These are phyloP conservation scores for Zalaria sp. DNA, from an alignment of 2,329 filamentous ascomycete genomes.

Conservation along the genomic window DNA sequence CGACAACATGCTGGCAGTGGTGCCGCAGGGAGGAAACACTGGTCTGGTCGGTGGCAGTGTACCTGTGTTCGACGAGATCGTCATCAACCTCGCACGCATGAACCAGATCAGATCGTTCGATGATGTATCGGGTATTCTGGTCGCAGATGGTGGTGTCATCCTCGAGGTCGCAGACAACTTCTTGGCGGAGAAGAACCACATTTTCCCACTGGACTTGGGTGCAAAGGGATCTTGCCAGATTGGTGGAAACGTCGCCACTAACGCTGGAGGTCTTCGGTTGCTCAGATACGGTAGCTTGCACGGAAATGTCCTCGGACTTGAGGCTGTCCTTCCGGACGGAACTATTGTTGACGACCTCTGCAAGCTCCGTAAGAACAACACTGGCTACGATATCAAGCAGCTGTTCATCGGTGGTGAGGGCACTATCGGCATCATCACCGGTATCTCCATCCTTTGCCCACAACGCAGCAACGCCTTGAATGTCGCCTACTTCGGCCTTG, in stretches of 20 bases:
- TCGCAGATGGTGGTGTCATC: constrained; percentile 82
- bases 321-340: constrained; percentile 86
- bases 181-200: constrained; percentile 66
- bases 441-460: constrained; percentile 76
- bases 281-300: constrained; percentile 90
- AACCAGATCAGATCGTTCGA: constrained; percentile 86
- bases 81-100: constrained; percentile 82
- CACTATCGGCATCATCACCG: constrained; percentile 88
- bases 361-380: constrained; percentile 93
- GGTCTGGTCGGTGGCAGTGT: constrained; percentile 91
- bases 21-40: constrained; percentile 94
- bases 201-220: constrained; percentile 94
- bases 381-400: constrained; percentile 93
- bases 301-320: constrained; percentile 80
- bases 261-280: constrained; percentile 80
- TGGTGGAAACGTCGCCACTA: constrained; percentile 90
- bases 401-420: constrained; percentile 93
- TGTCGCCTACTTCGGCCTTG: constrained; percentile 84
- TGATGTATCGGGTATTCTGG: constrained; percentile 77
- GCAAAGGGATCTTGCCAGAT: constrained; percentile 96
- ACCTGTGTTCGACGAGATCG: constrained; percentile 95
- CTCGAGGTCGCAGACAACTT: constrained; percentile 80
- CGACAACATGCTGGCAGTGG: constrained; percentile 77
- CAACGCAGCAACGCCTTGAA: constrained; percentile 80
- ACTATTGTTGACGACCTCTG: constrained; percentile 82